Evolutionary conservation across 306 rosid genomes (phyloP).

Genomic region (Bauhinia variegata): DNA sequence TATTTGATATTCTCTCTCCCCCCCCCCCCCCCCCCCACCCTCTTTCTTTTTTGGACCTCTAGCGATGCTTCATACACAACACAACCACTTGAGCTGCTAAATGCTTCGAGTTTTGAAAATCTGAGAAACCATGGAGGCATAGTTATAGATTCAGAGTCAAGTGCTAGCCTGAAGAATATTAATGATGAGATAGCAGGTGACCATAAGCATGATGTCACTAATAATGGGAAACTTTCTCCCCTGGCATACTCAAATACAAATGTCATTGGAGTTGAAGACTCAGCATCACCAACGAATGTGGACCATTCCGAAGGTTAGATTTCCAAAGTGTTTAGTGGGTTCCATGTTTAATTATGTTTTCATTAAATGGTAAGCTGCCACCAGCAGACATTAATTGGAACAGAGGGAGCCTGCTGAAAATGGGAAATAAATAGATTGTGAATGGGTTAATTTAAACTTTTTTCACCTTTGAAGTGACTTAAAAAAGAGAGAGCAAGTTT

Average conservation of each 20-base stretch:
- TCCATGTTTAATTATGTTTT: slow-evolving; percentile 28
- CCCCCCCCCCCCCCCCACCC: too few relatives aligned
- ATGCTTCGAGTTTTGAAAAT: slow-evolving; percentile 75
- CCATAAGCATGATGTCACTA: slow-evolving; percentile 52
- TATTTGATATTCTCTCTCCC: too few relatives aligned
- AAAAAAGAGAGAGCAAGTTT: slow-evolving; percentile 19
- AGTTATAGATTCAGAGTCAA: slow-evolving; percentile 50
- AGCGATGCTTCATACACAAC: slow-evolving; percentile 96
- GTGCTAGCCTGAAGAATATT: slow-evolving; percentile 39
- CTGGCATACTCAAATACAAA: slow-evolving; percentile 47
- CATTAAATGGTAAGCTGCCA: slow-evolving; percentile 31
- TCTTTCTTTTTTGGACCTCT: slow-evolving; percentile 37
- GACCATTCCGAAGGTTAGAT: slow-evolving; percentile 86
- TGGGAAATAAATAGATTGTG: slow-evolving; percentile 1
- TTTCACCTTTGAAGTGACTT: slow-evolving; percentile 4
- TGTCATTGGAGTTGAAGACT: slow-evolving; percentile 55
- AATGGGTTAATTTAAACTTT: slow-evolving; percentile 12
- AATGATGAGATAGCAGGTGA: slow-evolving; percentile 45
- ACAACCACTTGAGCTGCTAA: slow-evolving; percentile 93
- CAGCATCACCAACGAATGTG: slow-evolving; percentile 47
- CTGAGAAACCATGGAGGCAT: slow-evolving; percentile 52
- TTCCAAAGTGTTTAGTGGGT: slow-evolving; percentile 7
- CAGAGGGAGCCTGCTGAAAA: slow-evolving; percentile 2
- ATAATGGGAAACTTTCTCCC: slow-evolving; percentile 51
- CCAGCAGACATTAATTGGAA: slow-evolving; percentile 22